Evolutionary conservation across 2,329 filamentous ascomycete species (phyloP).

Genomic region (Calonectria naviculata): DNA sequence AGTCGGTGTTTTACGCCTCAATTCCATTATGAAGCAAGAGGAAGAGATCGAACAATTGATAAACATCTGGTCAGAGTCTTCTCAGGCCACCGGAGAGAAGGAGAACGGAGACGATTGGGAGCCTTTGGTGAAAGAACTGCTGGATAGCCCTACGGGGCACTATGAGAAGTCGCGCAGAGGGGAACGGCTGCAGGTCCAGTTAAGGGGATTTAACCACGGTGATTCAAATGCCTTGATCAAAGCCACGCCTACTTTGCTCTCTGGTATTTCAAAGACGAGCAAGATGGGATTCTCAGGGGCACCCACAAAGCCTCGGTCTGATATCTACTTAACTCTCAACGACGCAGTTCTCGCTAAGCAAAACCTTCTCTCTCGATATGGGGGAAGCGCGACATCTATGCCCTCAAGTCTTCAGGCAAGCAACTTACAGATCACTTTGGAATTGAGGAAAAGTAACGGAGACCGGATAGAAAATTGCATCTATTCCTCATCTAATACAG

Average conservation of each 20-base stretch:
- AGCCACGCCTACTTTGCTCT: slow-evolving; percentile 87
- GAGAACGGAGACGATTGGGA: slow-evolving; percentile 76
- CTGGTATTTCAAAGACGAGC: slow-evolving; percentile 81
- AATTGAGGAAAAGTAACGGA: slow-evolving; percentile 83
- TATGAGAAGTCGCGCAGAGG: slow-evolving; percentile 80
- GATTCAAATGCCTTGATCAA: slow-evolving; percentile 87
- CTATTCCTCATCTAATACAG: slow-evolving; percentile 83
- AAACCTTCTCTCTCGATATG: slow-evolving; percentile 72
- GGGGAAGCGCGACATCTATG: slow-evolving; percentile 80
- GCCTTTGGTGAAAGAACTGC: slow-evolving; percentile 76
- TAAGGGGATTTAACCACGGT: slow-evolving; percentile 80
- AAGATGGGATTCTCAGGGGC: slow-evolving; percentile 96
- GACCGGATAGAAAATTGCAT: slow-evolving; percentile 91
- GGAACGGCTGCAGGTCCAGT: slow-evolving; percentile 81
- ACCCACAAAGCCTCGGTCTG: slow-evolving; percentile 87
- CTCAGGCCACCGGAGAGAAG: slow-evolving; percentile 65
- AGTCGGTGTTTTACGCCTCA: slow-evolving; percentile 81
- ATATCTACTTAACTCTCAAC: slow-evolving; percentile 92
- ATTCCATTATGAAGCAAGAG: slow-evolving; percentile 76
- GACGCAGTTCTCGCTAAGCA: slow-evolving; percentile 84
- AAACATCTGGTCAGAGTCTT: slow-evolving; percentile 78
- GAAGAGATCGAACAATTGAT: slow-evolving; percentile 82
- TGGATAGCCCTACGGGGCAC: slow-evolving; percentile 77
- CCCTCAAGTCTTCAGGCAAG: slow-evolving; percentile 70
- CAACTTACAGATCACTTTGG: slow-evolving; percentile 89